Evolutionary conservation across 1,284 basidiomycete species (phyloP).

Genomic region (Sutorius eximius): DNA sequence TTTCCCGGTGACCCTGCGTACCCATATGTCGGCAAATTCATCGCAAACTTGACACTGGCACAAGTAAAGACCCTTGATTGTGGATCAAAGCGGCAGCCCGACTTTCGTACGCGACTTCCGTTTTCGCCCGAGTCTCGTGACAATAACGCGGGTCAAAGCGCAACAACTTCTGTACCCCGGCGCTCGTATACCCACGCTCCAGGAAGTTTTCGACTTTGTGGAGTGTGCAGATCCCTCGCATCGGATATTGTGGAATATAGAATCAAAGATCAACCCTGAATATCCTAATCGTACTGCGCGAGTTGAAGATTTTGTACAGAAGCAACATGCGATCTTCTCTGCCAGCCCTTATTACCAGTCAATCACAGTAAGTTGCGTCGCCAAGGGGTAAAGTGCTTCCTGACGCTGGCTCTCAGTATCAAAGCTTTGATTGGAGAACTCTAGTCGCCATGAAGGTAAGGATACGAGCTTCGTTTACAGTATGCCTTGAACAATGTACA

Average conservation of each 20-base stretch:
- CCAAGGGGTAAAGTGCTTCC: not conserved
- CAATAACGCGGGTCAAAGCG: constrained; percentile 40
- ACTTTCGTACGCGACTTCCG: constrained; percentile 53
- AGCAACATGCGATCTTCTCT: constrained; percentile 57
- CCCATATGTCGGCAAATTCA: constrained; percentile 72
- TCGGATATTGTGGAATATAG: constrained; percentile 71
- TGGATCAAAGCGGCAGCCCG: constrained; percentile 62
- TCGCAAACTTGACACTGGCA: constrained; percentile 75
- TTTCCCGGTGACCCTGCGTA: constrained; percentile 55
- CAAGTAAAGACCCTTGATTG: constrained; percentile 79
- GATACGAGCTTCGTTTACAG: not conserved
- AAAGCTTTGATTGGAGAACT: constrained; percentile 78
- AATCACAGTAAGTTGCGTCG: constrained; percentile 53
- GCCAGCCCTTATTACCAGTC: constrained; percentile 55
- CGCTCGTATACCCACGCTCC: constrained; percentile 68
- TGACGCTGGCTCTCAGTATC: constrained; percentile 46
- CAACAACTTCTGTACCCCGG: constrained; percentile 65
- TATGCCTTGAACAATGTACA: not conserved
- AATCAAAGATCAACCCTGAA: constrained; percentile 72
- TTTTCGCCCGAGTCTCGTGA: not conserved
- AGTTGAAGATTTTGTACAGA: constrained; percentile 65
- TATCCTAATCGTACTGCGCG: constrained; percentile 55
- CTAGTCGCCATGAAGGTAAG: constrained; percentile 66
- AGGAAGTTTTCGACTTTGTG: constrained; percentile 74
- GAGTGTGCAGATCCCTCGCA: constrained; percentile 65